These are phyloP conservation scores for Blumeria hordei DNA, from an alignment of 2,329 filamentous ascomycete genomes.

Conservation along the genomic window DNA sequence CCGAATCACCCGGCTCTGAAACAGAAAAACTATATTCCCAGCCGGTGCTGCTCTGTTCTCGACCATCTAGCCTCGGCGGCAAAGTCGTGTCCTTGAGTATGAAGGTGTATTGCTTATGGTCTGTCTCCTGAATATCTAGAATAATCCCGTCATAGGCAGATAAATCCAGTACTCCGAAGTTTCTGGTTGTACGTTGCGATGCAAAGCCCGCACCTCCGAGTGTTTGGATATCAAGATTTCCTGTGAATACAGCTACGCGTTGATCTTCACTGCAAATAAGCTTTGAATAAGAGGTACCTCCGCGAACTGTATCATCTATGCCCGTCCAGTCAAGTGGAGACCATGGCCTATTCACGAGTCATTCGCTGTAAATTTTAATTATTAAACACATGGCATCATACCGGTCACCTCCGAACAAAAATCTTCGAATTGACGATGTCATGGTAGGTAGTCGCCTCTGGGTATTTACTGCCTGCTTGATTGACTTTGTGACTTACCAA, in stretches of 20 bases:
- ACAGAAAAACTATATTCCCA: constrained; percentile 48
- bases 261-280: constrained; percentile 17
- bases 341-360: constrained; percentile 26
- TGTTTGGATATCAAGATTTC: constrained; percentile 45
- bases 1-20: constrained; percentile 13
- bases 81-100: constrained; percentile 48
- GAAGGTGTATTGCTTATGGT: constrained; percentile 48
- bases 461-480: too few relatives aligned
- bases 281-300: constrained; percentile 37
- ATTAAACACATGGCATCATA: too few relatives aligned
- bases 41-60: constrained; percentile 46
- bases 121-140: constrained; percentile 26
- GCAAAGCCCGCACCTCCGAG: constrained; percentile 67
- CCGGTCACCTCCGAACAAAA: too few relatives aligned
- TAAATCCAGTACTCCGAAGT: constrained; percentile 36
- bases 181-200: constrained; percentile 41
- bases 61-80: constrained; percentile 30
- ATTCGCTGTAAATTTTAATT: too few relatives aligned
- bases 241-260: constrained; percentile 30
- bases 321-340: constrained; percentile 35
- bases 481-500: too few relatives aligned
- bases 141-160: constrained; percentile 34
- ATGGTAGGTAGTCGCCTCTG: too few relatives aligned
- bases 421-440: too few relatives aligned
- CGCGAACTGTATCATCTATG: constrained; percentile 55